phyloP scores from a whole-genome alignment of 176 grass and related monocot species.

The Aechmea fasciata region DNA sequence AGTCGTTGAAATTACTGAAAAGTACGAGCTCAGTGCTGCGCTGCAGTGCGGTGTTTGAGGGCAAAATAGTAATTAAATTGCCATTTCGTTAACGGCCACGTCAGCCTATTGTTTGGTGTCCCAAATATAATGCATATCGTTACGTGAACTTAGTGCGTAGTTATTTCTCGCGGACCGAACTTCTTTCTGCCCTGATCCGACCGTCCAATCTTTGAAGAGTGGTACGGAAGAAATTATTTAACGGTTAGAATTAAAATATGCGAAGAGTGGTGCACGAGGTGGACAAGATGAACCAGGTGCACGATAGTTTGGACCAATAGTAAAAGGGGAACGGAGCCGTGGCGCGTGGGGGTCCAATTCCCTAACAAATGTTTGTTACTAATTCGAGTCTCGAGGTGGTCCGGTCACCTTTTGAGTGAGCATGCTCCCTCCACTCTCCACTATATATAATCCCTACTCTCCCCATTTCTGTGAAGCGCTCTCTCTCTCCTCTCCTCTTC shows the following conservation, averaged over 20 bases:
- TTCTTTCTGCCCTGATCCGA: no score
- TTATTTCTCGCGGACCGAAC: no score
- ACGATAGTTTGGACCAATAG: background rate
- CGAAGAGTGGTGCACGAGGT: background rate
- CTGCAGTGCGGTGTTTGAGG: background rate
- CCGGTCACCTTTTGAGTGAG: slow-evolving; percentile 24
- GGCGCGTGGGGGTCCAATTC: slow-evolving; percentile 20
- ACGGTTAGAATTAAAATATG: no score
- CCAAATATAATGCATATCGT: no score
- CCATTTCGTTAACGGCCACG: background rate
- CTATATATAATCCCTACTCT: slow-evolving; percentile 19
- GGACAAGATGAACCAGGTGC: background rate
- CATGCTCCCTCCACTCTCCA: slow-evolving; percentile 15
- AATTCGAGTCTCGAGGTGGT: background rate
- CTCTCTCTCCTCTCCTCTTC: background rate
- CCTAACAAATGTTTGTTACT: slow-evolving; percentile 6
- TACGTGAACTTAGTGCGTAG: no score
- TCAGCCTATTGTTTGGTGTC: background rate
- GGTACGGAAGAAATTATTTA: no score
- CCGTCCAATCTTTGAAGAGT: no score
- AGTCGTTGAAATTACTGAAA: background rate
- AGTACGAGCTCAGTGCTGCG: background rate
- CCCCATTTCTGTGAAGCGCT: slow-evolving; percentile 13
- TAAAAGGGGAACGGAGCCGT: background rate
- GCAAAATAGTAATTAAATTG: background rate